Conservation (phyloP, 352 stramenopile species). For the Pythium phragmiticola region DNA sequence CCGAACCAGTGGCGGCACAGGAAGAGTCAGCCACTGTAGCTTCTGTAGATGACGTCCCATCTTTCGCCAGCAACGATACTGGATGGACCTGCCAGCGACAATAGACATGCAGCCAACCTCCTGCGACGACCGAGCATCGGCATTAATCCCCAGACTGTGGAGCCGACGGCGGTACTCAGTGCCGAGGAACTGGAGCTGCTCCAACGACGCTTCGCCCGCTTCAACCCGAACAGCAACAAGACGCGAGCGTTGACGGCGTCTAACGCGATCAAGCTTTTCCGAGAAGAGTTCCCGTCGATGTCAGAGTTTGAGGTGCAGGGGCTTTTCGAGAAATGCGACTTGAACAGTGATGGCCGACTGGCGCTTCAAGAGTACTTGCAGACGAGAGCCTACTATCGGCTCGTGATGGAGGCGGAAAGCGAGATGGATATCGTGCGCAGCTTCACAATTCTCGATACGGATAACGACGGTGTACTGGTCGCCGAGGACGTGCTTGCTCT, state of each 20-base stretch:
- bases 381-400: conserved; percentile 50
- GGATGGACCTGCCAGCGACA: neutral
- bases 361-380: conserved; percentile 61
- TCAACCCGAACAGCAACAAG: conserved; percentile 40
- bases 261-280: conserved; percentile 59
- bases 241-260: conserved; percentile 33
- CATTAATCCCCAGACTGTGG: conserved; percentile 28
- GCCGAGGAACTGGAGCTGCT: conserved; percentile 49
- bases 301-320: conserved; percentile 63
- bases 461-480: conserved; percentile 54
- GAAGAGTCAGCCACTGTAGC: neutral
- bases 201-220: conserved; percentile 49
- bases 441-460: conserved; percentile 64
- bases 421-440: conserved; percentile 55
- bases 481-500: conserved; percentile 48
- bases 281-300: conserved; percentile 57
- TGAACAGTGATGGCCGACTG: conserved; percentile 56
- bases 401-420: conserved; percentile 52
- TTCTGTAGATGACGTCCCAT: conserved; percentile 1
- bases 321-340: conserved; percentile 58
- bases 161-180: conserved; percentile 41
- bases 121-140: conserved; percentile 16
- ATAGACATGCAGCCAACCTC: neutral
- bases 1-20: neutral
- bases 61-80: neutral